Percentiles rank a stretch among this genome's conserved stretches.
phyloP scores from a whole-genome alignment of 768 basidiomycete species.

The Tylopilus balloui region DNA sequence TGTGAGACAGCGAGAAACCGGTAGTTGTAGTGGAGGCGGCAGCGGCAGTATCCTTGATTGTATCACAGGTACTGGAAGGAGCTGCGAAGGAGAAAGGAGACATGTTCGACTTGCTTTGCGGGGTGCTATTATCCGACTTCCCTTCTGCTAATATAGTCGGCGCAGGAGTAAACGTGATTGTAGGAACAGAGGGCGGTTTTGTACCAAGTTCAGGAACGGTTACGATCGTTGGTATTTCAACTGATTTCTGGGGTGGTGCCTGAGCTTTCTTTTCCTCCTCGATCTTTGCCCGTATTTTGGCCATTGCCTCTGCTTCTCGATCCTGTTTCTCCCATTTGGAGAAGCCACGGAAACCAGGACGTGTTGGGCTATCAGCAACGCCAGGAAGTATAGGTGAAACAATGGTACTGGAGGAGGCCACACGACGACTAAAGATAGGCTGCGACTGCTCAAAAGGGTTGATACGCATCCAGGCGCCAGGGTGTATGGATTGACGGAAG shows the following conservation, averaged over 20 bases:
- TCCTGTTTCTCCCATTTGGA: constrained; percentile 89
- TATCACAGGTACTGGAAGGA: constrained; percentile 2
- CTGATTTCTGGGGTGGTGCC: constrained; percentile 32
- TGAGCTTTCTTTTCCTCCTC: constrained; percentile 43
- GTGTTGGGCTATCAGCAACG: constrained; percentile 54
- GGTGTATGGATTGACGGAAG: constrained; percentile 46
- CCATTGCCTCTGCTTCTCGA: constrained; percentile 74
- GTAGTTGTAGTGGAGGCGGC: constrained; percentile 12
- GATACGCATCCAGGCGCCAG: constrained; percentile 40
- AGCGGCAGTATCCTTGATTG: constrained; percentile 6
- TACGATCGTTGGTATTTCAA: constrained; percentile 29
- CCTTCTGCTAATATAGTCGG: constrained; percentile 7
- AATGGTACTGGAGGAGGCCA: constrained; percentile 34
- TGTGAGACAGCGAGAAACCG: constrained; percentile 22
- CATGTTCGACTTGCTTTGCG: constrained; percentile 13
- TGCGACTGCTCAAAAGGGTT: constrained; percentile 44
- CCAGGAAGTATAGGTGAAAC: constrained; percentile 28
- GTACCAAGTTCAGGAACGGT: constrained; percentile 21
- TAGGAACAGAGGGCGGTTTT: constrained; percentile 23
- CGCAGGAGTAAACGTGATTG: constrained; percentile 28
- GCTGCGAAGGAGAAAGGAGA: constrained; percentile 17
- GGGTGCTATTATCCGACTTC: constrained; percentile 1
- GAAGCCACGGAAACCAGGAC: constrained; percentile 42
- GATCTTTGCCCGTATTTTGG: constrained; percentile 55
- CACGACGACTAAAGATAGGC: constrained; percentile 41